Evolutionary conservation across 1,284 basidiomycete species (phyloP), one percentile per base, ranked within the genome.

Genomic region (Moesziomyces parantarcticus): DNA sequence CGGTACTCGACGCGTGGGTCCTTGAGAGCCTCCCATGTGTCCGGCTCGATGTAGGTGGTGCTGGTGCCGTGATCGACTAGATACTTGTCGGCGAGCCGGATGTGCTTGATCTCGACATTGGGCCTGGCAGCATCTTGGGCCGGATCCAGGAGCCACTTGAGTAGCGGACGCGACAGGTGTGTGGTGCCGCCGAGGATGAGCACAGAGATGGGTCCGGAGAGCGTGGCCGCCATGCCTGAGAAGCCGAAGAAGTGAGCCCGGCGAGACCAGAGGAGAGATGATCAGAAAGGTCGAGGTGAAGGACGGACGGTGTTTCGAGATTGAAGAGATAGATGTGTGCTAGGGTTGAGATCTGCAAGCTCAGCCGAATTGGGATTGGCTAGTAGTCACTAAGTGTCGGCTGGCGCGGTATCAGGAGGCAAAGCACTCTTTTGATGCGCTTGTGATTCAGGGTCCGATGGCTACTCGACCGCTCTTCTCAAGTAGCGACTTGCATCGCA

Each of bases 81-180:
- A 46, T 55, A 72, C 69, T 79, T 79, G 62, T 77, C 77, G 9
- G 56, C 77, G 11, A 77, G 45, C n/a, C 77, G 67, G 32, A 79
- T 49, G 42, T 75, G 66, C 29, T 56, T 61, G 41, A 78, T 53
- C 39, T 40, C 50, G 46, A 58, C 45, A 10, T 21, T 20, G 18
- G 23, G 4, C 29, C 67, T 46, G 13, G 32, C 36, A 9, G 52
- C 52, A 9, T 63, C 50, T 4, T 47, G 29, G 18, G 18, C 22
- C 3, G 52, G 20, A 20, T 63, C 46, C 36, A 75, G 44, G 11
- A 78, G 58, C 58, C 60, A 77, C 40, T 52, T 52, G 39, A 78
- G 58, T 34, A 78, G 56, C 11, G 77, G 62, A 5, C 75, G 55
- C 0, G 65, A 69, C n/a, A 75, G 52, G 36, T 72, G 67, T 0